Percentiles rank a stretch among this genome's conserved stretches.
These are phyloP conservation scores for Ilex asprella DNA, from an alignment of 257 asterid genomes.

Conservation along the genomic window DNA sequence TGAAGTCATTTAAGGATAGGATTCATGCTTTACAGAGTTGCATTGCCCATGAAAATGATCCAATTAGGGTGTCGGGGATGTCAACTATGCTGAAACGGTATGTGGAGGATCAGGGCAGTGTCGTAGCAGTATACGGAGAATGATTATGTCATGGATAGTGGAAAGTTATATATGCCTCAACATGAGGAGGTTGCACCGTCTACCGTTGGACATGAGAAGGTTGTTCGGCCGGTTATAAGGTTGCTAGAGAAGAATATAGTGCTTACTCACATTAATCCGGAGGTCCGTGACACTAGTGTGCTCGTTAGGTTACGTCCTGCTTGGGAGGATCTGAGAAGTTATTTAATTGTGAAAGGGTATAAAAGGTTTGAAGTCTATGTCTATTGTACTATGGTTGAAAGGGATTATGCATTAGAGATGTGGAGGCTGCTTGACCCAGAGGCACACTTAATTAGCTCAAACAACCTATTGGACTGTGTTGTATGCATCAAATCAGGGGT, in stretches of 20 bases:
- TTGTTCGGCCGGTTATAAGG: constrained; percentile 82
- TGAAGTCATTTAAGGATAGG: constrained; percentile 96
- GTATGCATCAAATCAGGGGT: constrained; percentile 93
- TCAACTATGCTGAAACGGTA: constrained; percentile 88
- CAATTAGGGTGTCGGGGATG: constrained; percentile 75
- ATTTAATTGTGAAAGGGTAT: constrained; percentile 86
- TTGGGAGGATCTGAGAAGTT: constrained; percentile 88
- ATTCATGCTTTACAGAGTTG: constrained; percentile 62
- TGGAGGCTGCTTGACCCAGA: constrained; percentile 99
- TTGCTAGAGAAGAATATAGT: constrained; percentile 77
- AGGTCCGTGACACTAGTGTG: constrained; percentile 97
- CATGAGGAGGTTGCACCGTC: constrained; percentile 72
- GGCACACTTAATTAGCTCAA: constrained; percentile 54
- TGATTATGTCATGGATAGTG: constrained; percentile 76
- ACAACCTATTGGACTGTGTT: constrained; percentile 74
- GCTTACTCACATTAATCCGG: constrained; percentile 94
- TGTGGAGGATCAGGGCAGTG: constrained; percentile 73
- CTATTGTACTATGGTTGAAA: constrained; percentile 98
- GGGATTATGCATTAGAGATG: constrained; percentile 98
- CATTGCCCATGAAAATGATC: constrained; percentile 73
- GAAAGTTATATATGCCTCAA: constrained; percentile 53
- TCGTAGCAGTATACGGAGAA: constrained; percentile 86
- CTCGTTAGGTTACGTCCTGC: constrained; percentile 95
- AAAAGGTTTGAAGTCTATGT: constrained; percentile 96
- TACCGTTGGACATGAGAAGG: constrained; percentile 55